A percentile compares a stretch with the other conserved stretches of the same genome.
Conservation (phyloP, 805 yeast genomes). For the Saitoella complicata region DNA sequence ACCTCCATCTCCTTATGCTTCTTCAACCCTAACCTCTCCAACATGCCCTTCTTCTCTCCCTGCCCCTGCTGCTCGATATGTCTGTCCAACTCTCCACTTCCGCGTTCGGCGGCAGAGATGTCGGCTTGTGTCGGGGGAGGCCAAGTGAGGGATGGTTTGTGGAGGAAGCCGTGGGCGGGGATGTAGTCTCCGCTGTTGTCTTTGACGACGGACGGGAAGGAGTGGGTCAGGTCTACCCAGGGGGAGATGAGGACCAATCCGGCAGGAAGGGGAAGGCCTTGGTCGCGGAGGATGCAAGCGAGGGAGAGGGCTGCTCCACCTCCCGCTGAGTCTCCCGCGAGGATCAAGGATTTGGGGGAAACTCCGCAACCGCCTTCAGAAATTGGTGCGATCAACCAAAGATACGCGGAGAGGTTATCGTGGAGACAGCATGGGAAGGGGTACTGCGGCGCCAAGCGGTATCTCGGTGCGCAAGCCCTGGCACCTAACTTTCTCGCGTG, state of each 20-base stretch:
- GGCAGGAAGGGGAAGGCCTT: slow-evolving; percentile 10
- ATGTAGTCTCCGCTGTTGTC: neutral
- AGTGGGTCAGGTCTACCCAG: slow-evolving; percentile 11
- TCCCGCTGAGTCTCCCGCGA: slow-evolving; percentile 13
- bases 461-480: neutral
- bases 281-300: slow-evolving; percentile 4
- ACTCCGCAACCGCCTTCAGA: no score
- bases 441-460: neutral
- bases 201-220: slow-evolving; percentile 8
- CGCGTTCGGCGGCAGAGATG: neutral
- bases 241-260: slow-evolving; percentile 11
- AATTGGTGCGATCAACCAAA: neutral
- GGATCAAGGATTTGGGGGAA: slow-evolving; percentile 3
- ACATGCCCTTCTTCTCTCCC: no score
- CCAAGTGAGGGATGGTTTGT: neutral
- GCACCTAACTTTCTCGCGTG: neutral
- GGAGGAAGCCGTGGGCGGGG: neutral
- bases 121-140: neutral
- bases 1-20: no score
- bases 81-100: neutral
- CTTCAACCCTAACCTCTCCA: no score
- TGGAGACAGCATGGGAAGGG: slow-evolving; percentile 1
- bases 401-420: neutral
- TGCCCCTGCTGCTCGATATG: no score
- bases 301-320: slow-evolving; percentile 6